These are phyloP conservation scores for Colletotrichum lindemuthianum DNA, from an alignment of 2,329 filamentous ascomycete species.

Conservation along the genomic window DNA sequence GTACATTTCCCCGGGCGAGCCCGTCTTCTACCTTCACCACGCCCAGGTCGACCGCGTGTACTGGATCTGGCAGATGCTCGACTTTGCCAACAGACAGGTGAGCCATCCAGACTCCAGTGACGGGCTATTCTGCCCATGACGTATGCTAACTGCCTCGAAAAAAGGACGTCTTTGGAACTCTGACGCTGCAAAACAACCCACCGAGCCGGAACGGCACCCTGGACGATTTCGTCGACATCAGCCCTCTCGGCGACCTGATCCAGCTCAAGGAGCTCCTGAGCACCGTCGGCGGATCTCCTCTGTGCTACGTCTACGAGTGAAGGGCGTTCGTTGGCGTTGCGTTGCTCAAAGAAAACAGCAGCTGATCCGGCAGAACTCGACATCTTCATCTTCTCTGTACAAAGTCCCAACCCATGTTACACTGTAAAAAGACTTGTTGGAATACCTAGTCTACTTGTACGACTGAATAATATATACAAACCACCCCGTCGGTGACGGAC, in stretches of 20 bases:
- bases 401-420: too few species aligned
- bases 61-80: conserved; percentile 58
- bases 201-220: conserved; percentile 54
- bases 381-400: too few species aligned
- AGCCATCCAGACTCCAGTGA: neutral
- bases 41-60: conserved; percentile 57
- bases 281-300: conserved; percentile 51
- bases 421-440: too few species aligned
- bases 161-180: conserved; percentile 49
- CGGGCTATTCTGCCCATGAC: neutral
- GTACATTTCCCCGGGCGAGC: conserved; percentile 55
- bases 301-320: conserved; percentile 55
- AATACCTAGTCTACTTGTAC: too few species aligned
- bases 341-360: neutral
- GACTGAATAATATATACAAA: too few species aligned
- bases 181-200: conserved; percentile 53
- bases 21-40: conserved; percentile 58
- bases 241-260: conserved; percentile 46
- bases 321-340: too few species aligned
- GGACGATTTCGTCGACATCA: conserved; percentile 48
- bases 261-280: conserved; percentile 49
- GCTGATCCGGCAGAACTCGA: too few species aligned
- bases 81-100: conserved; percentile 49
- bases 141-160: neutral
- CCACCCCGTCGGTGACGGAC: too few species aligned